phyloP scores from a whole-genome alignment of 2,329 filamentous ascomycete genomes.

The Cryphonectria naterciae region DNA sequence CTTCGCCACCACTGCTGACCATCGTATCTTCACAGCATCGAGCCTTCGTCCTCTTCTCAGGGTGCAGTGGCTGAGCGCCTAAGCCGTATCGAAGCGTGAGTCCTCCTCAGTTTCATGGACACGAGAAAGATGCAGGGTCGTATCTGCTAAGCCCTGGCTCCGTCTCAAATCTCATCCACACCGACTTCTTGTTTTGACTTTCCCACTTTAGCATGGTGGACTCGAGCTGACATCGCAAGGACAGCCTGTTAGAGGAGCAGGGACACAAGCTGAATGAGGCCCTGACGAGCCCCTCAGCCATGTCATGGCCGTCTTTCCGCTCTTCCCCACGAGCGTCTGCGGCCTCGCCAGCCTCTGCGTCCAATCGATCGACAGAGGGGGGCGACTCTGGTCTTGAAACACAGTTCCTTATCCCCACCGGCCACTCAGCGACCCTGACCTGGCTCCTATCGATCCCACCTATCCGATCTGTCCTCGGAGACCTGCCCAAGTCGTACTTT shows the following conservation, averaged over 20 bases:
- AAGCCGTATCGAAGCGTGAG: constrained; percentile 41
- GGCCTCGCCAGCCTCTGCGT: constrained; percentile 26
- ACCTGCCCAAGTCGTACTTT: constrained; percentile 41
- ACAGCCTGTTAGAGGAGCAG: constrained; percentile 34
- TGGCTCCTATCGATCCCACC: constrained; percentile 41
- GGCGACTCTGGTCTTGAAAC: constrained; percentile 36
- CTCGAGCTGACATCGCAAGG: constrained; percentile 16
- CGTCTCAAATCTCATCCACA: not conserved
- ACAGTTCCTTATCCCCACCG: constrained; percentile 43
- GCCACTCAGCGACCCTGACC: constrained; percentile 40
- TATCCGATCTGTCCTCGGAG: constrained; percentile 39
- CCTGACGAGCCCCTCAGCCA: constrained; percentile 12
- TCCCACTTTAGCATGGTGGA: constrained; percentile 32
- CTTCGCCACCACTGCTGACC: not conserved
- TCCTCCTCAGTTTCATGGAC: constrained; percentile 19
- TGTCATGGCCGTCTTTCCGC: constrained; percentile 24
- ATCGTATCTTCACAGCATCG: constrained; percentile 34
- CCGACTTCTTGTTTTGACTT: constrained; percentile 29
- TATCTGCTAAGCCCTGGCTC: constrained; percentile 1
- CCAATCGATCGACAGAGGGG: constrained; percentile 26
- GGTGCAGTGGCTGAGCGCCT: constrained; percentile 43
- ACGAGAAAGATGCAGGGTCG: constrained; percentile 32
- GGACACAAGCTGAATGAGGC: constrained; percentile 31
- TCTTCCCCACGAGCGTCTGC: constrained; percentile 22
- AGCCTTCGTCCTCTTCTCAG: constrained; percentile 37